Evolutionary conservation across 2,329 filamentous ascomycete genomes (phyloP).

Genomic region (Sporothrix inflata): DNA sequence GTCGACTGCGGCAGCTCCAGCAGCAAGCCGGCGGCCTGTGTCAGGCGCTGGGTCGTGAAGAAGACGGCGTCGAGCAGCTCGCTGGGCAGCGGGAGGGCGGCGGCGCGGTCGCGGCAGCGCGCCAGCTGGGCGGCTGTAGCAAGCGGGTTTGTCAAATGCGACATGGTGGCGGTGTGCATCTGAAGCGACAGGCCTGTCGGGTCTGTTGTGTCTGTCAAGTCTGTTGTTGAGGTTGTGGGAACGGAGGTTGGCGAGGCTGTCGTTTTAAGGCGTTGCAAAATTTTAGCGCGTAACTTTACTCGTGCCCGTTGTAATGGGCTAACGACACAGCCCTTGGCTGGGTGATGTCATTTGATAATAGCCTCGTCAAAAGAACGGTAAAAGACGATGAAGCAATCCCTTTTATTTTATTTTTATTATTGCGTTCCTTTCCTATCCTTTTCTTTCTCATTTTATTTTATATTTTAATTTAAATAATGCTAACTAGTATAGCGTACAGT

Average conservation of each 20-base stretch:
- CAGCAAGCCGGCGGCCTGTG: slow-evolving; percentile 78
- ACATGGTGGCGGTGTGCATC: slow-evolving; percentile 48
- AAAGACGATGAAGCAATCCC: not conserved
- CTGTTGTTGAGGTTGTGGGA: not conserved
- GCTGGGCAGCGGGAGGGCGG: slow-evolving; percentile 62
- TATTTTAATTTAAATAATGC: not conserved
- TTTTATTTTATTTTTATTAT: not conserved
- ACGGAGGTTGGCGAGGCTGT: slow-evolving; percentile 14
- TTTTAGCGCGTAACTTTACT: not conserved
- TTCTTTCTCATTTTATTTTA: not conserved
- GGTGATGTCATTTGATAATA: not conserved
- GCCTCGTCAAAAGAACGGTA: not conserved
- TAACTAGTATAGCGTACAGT: not conserved
- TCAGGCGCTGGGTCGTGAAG: slow-evolving; percentile 71
- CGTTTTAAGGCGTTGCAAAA: not conserved
- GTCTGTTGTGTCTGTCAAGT: not conserved
- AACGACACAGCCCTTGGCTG: not conserved
- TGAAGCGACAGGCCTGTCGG: not conserved
- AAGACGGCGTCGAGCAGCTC: slow-evolving; percentile 74
- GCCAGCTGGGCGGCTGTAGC: slow-evolving; percentile 73
- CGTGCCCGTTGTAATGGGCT: not conserved
- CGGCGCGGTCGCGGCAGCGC: slow-evolving; percentile 54
- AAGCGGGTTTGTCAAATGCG: slow-evolving; percentile 70
- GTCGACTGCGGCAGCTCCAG: slow-evolving; percentile 83
- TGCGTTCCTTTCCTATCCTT: not conserved